Evolutionary conservation across 176 grass and related monocot genomes (phyloP).

Genomic region (Ensete glaucum): DNA sequence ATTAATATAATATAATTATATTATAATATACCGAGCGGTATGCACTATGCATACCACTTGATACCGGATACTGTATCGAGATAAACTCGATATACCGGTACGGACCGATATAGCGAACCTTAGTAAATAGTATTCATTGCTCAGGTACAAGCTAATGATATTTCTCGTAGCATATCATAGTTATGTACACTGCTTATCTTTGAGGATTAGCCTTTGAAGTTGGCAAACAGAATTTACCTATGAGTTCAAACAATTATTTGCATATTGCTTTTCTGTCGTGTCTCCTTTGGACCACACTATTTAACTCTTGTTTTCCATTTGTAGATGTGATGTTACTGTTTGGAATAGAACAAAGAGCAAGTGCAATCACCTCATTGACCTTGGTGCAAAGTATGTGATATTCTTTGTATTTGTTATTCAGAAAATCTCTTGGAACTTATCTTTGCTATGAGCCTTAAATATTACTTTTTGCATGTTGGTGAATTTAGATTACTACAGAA

Average conservation of each 20-base stretch:
- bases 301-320: neutral
- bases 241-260: neutral
- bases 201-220: neutral
- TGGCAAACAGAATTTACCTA: neutral
- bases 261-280: neutral
- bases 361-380: conserved; percentile 62
- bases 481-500: neutral
- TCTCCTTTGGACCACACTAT: neutral
- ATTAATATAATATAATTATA: too few relatives aligned
- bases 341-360: conserved; percentile 93
- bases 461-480: neutral
- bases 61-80: too few relatives aligned
- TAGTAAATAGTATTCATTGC: neutral
- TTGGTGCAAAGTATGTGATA: conserved; percentile 54
- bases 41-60: too few relatives aligned
- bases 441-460: neutral
- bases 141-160: too few relatives aligned
- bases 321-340: conserved; percentile 71
- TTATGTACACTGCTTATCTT: neutral
- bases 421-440: neutral
- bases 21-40: too few relatives aligned
- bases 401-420: neutral
- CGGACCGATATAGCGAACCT: too few relatives aligned
- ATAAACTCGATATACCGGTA: too few relatives aligned
- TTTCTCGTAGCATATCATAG: neutral